Conservation (phyloP, 306 rosid genomes). For the Albizia julibrissin region DNA sequence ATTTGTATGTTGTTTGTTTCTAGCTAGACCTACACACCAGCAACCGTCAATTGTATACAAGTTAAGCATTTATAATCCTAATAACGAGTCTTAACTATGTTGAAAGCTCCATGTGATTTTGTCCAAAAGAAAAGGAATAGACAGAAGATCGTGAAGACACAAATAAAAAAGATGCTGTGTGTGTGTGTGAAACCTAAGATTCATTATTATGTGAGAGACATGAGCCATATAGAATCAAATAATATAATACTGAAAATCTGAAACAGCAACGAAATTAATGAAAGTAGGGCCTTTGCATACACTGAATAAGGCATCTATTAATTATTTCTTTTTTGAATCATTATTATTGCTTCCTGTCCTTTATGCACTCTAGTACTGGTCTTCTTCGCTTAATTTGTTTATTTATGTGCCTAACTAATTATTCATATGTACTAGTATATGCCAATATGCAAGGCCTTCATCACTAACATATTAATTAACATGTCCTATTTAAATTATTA, state of each 20-base stretch:
- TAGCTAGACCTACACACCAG: not conserved
- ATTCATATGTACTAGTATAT: not conserved
- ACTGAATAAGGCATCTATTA: not conserved
- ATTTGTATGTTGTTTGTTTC: not conserved
- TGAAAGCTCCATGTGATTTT: not conserved
- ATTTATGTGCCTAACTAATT: not conserved
- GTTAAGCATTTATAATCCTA: not conserved
- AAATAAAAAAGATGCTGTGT: not conserved
- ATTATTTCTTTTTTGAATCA: not conserved
- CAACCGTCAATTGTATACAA: not conserved
- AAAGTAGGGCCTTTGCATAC: not conserved
- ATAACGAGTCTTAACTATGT: not conserved
- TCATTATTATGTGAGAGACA: not conserved
- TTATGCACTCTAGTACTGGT: not conserved
- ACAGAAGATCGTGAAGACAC: not conserved
- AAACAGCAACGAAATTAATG: not conserved
- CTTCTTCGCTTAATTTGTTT: not conserved
- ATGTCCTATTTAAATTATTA: not conserved
- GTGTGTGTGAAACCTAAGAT: not conserved
- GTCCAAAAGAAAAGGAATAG: not conserved
- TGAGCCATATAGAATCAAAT: not conserved
- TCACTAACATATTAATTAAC: not conserved
- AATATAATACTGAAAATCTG: not conserved
- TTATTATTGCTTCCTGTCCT: not conserved
- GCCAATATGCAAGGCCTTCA: not conserved